A percentile compares a stretch with the other conserved stretches of the same genome.
Conservation (phyloP, 129 eudicot genomes). For the Oenanthe sinensis region DNA sequence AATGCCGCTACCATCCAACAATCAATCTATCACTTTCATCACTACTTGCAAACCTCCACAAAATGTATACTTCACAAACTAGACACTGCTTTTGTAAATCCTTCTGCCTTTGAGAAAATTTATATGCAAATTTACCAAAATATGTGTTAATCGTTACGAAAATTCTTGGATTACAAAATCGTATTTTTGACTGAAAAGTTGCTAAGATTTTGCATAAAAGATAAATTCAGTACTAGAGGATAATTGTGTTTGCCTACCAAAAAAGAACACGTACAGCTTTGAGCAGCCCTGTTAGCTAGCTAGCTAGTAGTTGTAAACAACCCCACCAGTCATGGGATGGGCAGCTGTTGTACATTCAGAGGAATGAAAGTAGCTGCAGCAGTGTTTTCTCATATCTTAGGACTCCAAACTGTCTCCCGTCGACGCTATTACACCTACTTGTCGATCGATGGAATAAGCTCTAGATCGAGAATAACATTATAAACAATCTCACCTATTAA, state of each 20-base stretch:
- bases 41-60: background rate
- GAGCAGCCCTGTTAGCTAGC: background rate
- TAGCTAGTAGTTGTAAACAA: background rate
- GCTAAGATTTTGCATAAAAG: background rate
- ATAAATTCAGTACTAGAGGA: background rate
- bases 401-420: background rate
- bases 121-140: background rate
- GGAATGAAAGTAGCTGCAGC: conserved; percentile 1
- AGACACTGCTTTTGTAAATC: background rate
- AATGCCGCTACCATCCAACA: background rate
- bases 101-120: background rate
- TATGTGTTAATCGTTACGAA: no score
- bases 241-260: background rate
- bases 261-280: background rate
- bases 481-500: background rate
- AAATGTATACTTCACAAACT: no score
- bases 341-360: background rate
- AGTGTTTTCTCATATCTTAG: background rate
- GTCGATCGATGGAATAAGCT: background rate
- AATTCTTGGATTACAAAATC: no score
- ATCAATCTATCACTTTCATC: background rate
- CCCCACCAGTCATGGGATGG: background rate
- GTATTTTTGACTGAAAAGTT: background rate
- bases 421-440: background rate
- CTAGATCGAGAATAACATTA: background rate